Percentiles rank a stretch among this genome's conserved stretches.
Conservation (phyloP, 768 basidiomycete genomes). For the Clitopilus passeckerianus region DNA sequence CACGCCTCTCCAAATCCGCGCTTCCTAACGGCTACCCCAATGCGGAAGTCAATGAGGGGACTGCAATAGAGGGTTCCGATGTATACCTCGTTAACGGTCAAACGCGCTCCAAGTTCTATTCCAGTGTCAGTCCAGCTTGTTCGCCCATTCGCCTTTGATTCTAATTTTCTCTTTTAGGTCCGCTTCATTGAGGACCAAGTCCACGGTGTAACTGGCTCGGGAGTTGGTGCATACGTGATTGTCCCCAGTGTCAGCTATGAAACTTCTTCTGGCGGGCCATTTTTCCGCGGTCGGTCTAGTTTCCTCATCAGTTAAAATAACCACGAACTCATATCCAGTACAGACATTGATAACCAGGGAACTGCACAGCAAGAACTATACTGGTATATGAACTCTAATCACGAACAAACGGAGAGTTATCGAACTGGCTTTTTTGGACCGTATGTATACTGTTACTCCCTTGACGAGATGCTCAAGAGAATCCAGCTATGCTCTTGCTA, state of each 20-base stretch:
- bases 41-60: constrained; percentile 35
- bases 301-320: not conserved
- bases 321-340: not conserved
- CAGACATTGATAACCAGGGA: constrained; percentile 46
- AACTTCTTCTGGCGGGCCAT: constrained; percentile 42
- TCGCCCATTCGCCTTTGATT: not conserved
- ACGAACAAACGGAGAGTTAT: constrained; percentile 40
- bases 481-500: constrained; percentile 34
- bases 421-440: constrained; percentile 45
- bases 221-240: constrained; percentile 40
- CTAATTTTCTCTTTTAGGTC: constrained; percentile 19
- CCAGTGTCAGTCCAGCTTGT: constrained; percentile 25
- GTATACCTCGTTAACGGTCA: constrained; percentile 39
- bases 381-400: constrained; percentile 44
- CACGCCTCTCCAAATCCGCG: constrained; percentile 34
- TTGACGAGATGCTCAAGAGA: not conserved
- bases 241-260: constrained; percentile 42
- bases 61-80: constrained; percentile 43
- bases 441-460: constrained; percentile 15
- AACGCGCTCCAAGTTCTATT: constrained; percentile 46
- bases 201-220: constrained; percentile 41
- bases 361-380: constrained; percentile 42
- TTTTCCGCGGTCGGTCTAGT: constrained; percentile 33
- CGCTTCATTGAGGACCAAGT: constrained; percentile 48
- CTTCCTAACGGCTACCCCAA: constrained; percentile 32